phyloP scores from a whole-genome alignment of 2,329 filamentous ascomycete species.

The Emergomyces orientalis region DNA sequence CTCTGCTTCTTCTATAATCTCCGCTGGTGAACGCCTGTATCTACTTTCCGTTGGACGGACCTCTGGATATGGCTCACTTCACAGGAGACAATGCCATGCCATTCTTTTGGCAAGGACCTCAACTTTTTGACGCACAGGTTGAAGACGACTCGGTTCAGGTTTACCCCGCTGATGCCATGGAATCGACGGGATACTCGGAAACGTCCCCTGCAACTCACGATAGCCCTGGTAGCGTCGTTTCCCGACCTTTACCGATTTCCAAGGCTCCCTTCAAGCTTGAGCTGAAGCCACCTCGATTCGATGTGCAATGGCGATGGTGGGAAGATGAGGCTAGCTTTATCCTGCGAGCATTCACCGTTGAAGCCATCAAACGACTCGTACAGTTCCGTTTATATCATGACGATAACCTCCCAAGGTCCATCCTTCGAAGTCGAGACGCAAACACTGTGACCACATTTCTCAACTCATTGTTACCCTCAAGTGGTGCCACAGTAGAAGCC shows the following conservation, averaged over 20 bases:
- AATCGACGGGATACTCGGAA: not conserved
- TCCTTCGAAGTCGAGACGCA: constrained; percentile 27
- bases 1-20: not conserved
- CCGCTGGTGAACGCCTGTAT: not conserved
- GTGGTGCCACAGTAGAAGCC: constrained; percentile 21
- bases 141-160: not conserved
- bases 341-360: constrained; percentile 32
- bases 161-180: not conserved
- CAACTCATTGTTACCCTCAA: constrained; percentile 21
- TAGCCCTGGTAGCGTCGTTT: not conserved
- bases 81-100: not conserved
- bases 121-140: not conserved
- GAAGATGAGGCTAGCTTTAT: constrained; percentile 32
- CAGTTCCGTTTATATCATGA: constrained; percentile 32
- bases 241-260: not conserved
- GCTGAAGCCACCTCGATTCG: constrained; percentile 23
- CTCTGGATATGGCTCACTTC: not conserved
- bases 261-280: constrained; percentile 5
- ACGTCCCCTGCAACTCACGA: not conserved
- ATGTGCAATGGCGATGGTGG: constrained; percentile 32
- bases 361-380: constrained; percentile 30
- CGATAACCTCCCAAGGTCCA: constrained; percentile 27
- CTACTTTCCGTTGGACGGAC: not conserved
- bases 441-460: constrained; percentile 29
- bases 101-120: not conserved